Percentiles rank a stretch among this genome's conserved stretches.
Evolutionary conservation across 2,329 filamentous ascomycete species (phyloP).

Genomic region (Talaromyces albobiverticillius): DNA sequence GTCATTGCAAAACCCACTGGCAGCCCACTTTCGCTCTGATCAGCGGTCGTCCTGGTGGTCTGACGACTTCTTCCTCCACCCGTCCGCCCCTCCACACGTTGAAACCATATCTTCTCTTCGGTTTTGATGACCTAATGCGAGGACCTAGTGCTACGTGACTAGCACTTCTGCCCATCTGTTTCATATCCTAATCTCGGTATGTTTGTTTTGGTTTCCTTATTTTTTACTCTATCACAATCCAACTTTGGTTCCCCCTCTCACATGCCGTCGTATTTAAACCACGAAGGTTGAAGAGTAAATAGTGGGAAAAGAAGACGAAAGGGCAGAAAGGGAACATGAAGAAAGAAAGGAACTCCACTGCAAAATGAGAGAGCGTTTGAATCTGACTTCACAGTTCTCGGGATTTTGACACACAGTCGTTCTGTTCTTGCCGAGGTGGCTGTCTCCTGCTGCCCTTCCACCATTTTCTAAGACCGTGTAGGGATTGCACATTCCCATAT

Average conservation of each 20-base stretch:
- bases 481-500: neutral
- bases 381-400: slow-evolving; percentile 16
- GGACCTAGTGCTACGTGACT: slow-evolving; percentile 2
- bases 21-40: neutral
- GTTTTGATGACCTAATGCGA: slow-evolving; percentile 27
- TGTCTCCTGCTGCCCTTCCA: slow-evolving; percentile 8
- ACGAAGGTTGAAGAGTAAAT: neutral
- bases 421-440: slow-evolving; percentile 21
- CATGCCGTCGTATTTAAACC: neutral
- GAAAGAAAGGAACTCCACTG: neutral
- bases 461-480: neutral
- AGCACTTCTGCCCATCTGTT: slow-evolving; percentile 10
- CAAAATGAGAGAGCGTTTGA: slow-evolving; percentile 13
- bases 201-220: slow-evolving; percentile 11
- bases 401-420: slow-evolving; percentile 17
- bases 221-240: slow-evolving; percentile 20
- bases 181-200: slow-evolving; percentile 12
- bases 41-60: neutral
- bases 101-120: no score
- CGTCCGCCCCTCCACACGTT: slow-evolving; percentile 18
- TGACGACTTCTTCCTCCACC: slow-evolving; percentile 15
- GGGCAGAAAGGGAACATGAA: neutral
- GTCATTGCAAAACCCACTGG: neutral
- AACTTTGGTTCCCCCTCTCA: slow-evolving; percentile 10
- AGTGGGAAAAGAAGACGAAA: neutral